Evolutionary conservation across 2,329 filamentous ascomycete species (phyloP), one percentile per base, ranked within the genome.

Genomic region (Trichophyton schoenleinii): DNA sequence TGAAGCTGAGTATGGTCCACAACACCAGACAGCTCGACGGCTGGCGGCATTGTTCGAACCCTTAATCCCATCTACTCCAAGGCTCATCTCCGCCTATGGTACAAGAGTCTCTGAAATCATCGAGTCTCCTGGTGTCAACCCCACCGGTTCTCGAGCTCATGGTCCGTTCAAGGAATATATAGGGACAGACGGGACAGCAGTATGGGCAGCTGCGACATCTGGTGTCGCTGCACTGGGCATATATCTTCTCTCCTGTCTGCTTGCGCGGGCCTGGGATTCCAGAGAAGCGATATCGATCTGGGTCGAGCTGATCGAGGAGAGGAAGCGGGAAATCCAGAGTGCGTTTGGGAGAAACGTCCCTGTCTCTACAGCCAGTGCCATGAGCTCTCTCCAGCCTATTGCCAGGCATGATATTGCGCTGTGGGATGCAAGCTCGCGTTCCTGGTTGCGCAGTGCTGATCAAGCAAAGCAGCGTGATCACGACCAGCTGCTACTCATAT

Each of bases 31-130:
- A 0, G 76, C 77, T 3, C 63, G 73, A 18, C 70, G 68, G 41
- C 69, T 79, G 0, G 75, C 70, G 0, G 73, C 71, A 0, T 65
- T 79, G 0, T 78, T 79, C 62, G 68, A 72, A 31, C 64, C 62
- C 0, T 25, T 71, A 0, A 55, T 69, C 3, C 74, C 74, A 1
- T 2, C 62, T 0, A 73, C 66, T 0, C 74, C 72, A 0, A 61
- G 65, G 0, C 67, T 77, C 1, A 59, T 74, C 8, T 61, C 62
- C 28, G 70, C 72, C 0, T 77, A 75, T 62, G 74, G 74, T 0
- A 61, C 31, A 0, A 65, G 75, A 3, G 69, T 67, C 0, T 72
- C 68, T 0, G 67, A 74, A 46, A 73, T 75, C 22, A 44, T 57
- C 7, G 42, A 60, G 18, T 18, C 36, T 5, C 36, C 53, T 4